These are phyloP conservation scores for Fusarium sp. DNA, from an alignment of 2,329 filamentous ascomycete genomes.

Conservation along the genomic window DNA sequence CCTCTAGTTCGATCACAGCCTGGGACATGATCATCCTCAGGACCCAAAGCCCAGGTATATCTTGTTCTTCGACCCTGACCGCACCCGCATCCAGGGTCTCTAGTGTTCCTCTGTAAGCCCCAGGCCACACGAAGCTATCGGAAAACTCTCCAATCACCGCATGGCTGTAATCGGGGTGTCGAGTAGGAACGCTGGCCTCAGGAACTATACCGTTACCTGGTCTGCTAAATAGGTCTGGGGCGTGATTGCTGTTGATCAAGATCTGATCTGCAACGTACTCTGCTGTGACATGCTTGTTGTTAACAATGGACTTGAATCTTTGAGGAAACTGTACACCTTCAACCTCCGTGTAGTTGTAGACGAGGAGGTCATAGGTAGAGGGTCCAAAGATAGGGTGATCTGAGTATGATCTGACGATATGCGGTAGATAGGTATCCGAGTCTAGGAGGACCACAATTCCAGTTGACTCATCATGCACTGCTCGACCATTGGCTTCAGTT, in stretches of 20 bases:
- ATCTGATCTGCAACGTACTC: constrained; percentile 13
- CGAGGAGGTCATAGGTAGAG: constrained; percentile 10
- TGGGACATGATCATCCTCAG: neutral
- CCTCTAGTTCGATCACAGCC: constrained; percentile 15
- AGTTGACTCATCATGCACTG: neutral
- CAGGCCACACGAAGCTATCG: too few relatives aligned
- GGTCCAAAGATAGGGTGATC: constrained; percentile 9
- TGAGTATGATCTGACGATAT: constrained; percentile 11
- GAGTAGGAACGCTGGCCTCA: neutral
- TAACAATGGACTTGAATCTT: constrained; percentile 11
- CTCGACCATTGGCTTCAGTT: too few relatives aligned
- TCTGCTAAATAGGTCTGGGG: neutral
- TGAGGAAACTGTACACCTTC: constrained; percentile 11
- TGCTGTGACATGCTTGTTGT: constrained; percentile 6
- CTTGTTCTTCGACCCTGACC: too few relatives aligned
- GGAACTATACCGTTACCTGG: constrained; percentile 1
- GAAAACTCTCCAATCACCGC: too few relatives aligned
- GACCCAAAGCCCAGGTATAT: too few relatives aligned
- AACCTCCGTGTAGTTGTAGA: constrained; percentile 9
- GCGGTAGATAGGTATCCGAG: neutral
- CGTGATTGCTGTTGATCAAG: neutral
- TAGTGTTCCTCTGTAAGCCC: too few relatives aligned
- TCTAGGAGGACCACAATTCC: constrained; percentile 12
- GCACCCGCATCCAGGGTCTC: too few relatives aligned
- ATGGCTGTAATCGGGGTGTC: too few relatives aligned